Evolutionary conservation across 352 stramenopile species (phyloP).

Genomic region (Globisporangium cederbergense): DNA sequence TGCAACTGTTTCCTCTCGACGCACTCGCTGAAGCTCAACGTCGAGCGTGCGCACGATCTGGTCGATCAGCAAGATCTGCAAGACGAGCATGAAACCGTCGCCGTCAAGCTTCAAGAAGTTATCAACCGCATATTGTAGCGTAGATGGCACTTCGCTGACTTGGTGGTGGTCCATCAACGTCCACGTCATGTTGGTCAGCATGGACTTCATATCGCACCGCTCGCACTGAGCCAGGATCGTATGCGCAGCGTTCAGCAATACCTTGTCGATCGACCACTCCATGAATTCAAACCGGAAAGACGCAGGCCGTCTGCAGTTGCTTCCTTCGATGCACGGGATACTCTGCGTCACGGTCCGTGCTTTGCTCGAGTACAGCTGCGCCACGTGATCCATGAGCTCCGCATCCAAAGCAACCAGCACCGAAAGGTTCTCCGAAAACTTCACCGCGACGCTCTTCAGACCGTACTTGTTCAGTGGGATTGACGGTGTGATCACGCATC

Average conservation of each 20-base stretch:
- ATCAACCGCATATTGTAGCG: slow-evolving; percentile 32
- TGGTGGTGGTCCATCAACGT: slow-evolving; percentile 37
- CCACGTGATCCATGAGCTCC: slow-evolving; percentile 72
- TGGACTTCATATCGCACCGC: slow-evolving; percentile 71
- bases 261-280: slow-evolving; percentile 76
- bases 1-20: slow-evolving; percentile 24
- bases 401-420: slow-evolving; percentile 72
- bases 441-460: slow-evolving; percentile 62
- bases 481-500: slow-evolving; percentile 57
- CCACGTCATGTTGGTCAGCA: slow-evolving; percentile 51
- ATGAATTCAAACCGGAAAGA: slow-evolving; percentile 81
- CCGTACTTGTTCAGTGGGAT: slow-evolving; percentile 59
- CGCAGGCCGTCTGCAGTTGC: slow-evolving; percentile 60
- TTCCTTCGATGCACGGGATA: slow-evolving; percentile 63
- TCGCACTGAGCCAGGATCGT: slow-evolving; percentile 62
- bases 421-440: slow-evolving; percentile 83
- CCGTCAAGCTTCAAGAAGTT: slow-evolving; percentile 65
- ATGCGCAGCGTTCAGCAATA: slow-evolving; percentile 60
- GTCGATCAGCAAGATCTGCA: slow-evolving; percentile 84
- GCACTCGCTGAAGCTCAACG: slow-evolving; percentile 47
- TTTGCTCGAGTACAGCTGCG: slow-evolving; percentile 76
- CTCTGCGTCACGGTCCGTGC: slow-evolving; percentile 65
- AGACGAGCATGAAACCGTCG: slow-evolving; percentile 63
- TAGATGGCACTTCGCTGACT: neutral
- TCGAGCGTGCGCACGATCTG: slow-evolving; percentile 63